These are phyloP conservation scores for Coemansia sp. DNA, from an alignment of 192 early-diverging fungal species.

Conservation along the genomic window DNA sequence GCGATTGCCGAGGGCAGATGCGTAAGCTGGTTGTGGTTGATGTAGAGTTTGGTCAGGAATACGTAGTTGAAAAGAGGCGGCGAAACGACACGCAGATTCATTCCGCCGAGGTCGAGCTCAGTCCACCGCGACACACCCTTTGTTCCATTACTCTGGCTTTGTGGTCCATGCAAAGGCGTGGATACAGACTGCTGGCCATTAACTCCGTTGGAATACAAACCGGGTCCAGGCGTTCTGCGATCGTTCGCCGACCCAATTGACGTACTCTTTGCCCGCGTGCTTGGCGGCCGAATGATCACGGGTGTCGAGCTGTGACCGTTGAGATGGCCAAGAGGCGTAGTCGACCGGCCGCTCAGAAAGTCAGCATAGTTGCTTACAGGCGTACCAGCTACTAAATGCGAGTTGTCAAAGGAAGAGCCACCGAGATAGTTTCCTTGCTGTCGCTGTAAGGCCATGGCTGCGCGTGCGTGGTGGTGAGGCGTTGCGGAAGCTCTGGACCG, in stretches of 20 bases:
- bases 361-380: constrained; percentile 52
- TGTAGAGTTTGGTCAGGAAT: constrained; percentile 88
- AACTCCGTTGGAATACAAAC: constrained; percentile 16
- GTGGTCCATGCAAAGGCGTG: constrained; percentile 16
- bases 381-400: constrained; percentile 39
- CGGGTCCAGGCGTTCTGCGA: constrained; percentile 35
- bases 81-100: constrained; percentile 82
- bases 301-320: constrained; percentile 43
- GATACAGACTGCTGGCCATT: constrained; percentile 10
- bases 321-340: constrained; percentile 43
- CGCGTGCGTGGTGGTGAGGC: constrained; percentile 87
- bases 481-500: constrained; percentile 72
- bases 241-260: constrained; percentile 43
- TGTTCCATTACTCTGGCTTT: neutral
- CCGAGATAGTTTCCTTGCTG: constrained; percentile 50
- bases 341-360: constrained; percentile 45
- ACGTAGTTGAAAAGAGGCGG: constrained; percentile 72
- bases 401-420: constrained; percentile 17
- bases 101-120: constrained; percentile 90
- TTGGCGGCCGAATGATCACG: constrained; percentile 42
- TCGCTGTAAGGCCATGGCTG: constrained; percentile 78
- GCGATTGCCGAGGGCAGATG: constrained; percentile 70
- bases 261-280: constrained; percentile 47
- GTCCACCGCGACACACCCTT: constrained; percentile 64
- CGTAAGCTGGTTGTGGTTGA: constrained; percentile 94